Conservation (phyloP, 1,284 basidiomycete species). For the Mycena sp. region DNA sequence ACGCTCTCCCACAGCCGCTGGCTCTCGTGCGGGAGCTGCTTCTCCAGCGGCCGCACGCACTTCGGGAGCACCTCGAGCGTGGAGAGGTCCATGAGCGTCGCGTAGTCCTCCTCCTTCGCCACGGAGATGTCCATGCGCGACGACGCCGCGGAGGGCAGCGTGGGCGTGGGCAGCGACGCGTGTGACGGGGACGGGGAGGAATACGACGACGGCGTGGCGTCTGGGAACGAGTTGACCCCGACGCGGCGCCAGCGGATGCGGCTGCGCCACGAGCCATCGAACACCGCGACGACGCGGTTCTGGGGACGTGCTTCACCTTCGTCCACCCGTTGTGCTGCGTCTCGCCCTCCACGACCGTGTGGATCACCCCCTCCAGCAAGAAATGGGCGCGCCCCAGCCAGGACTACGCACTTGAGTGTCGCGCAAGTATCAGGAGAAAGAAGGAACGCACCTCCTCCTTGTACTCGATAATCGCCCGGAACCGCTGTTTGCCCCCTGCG, state of each 20-base stretch:
- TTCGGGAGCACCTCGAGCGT: constrained; percentile 85
- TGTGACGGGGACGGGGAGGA: constrained; percentile 56
- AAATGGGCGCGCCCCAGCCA: constrained; percentile 94
- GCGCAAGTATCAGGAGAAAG: background rate
- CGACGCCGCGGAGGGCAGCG: constrained; percentile 38
- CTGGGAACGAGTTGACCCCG: constrained; percentile 57
- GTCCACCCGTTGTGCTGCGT: constrained; percentile 81
- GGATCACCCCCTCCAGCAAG: constrained; percentile 90
- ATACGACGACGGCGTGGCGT: constrained; percentile 48
- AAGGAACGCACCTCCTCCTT: constrained; percentile 87
- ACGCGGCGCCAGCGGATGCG: constrained; percentile 84
- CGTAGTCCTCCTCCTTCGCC: constrained; percentile 61
- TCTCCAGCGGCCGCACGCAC: constrained; percentile 81
- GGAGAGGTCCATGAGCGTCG: constrained; percentile 81
- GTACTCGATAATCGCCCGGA: constrained; percentile 91
- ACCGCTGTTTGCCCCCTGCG: constrained; percentile 66
- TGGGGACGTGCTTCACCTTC: constrained; percentile 89
- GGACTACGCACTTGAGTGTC: constrained; percentile 57
- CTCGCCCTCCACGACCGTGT: constrained; percentile 75
- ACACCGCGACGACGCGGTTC: constrained; percentile 79
- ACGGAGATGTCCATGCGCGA: constrained; percentile 42
- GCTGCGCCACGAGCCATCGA: constrained; percentile 92
- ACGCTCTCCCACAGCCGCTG: constrained; percentile 91
- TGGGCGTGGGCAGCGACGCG: constrained; percentile 43
- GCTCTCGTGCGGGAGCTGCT: constrained; percentile 86